These are phyloP conservation scores for Sphagnum fallax DNA, from an alignment of 228 moss, liverwort and hornwort species.

Conservation along the genomic window DNA sequence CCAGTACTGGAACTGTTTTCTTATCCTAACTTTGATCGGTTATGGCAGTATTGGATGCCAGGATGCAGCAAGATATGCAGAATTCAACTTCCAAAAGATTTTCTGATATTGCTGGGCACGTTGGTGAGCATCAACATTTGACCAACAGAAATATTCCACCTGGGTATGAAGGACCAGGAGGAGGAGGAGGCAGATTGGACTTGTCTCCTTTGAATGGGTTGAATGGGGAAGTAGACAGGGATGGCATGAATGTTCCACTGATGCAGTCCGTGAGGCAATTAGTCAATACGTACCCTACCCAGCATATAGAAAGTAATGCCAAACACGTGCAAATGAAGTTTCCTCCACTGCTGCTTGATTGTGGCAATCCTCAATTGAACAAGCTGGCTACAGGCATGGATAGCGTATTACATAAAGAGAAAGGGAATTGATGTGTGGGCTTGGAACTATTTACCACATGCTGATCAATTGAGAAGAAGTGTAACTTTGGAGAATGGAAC, in stretches of 20 bases:
- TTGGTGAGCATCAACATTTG: slow-evolving; percentile 22
- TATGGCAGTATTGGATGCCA: slow-evolving; percentile 46
- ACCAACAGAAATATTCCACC: not conserved
- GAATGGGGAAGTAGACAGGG: slow-evolving; percentile 33
- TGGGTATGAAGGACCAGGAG: slow-evolving; percentile 36
- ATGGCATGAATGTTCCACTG: slow-evolving; percentile 11
- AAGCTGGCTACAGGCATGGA: slow-evolving; percentile 17
- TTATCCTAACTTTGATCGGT: not conserved
- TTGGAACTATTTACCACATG: slow-evolving; percentile 27
- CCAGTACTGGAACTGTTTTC: not conserved
- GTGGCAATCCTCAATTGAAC: slow-evolving; percentile 21
- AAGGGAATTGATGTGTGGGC: slow-evolving; percentile 25
- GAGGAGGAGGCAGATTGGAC: slow-evolving; percentile 11
- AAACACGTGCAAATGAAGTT: slow-evolving; percentile 18
- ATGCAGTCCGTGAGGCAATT: slow-evolving; percentile 20
- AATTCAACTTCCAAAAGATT: slow-evolving; percentile 35
- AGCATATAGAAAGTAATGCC: slow-evolving; percentile 13
- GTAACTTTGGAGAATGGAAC: slow-evolving; percentile 33
- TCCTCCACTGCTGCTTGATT: too few species aligned
- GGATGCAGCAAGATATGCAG: slow-evolving; percentile 44
- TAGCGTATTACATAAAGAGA: slow-evolving; percentile 18
- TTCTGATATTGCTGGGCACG: slow-evolving; percentile 36
- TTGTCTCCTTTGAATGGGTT: slow-evolving; percentile 17
- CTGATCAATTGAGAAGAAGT: slow-evolving; percentile 28
- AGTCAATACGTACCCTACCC: slow-evolving; percentile 15